Evolutionary conservation across 164 flowering plant genomes (phyloP), one percentile per base, ranked within the genome.

Genomic region (Malania oleifera): DNA sequence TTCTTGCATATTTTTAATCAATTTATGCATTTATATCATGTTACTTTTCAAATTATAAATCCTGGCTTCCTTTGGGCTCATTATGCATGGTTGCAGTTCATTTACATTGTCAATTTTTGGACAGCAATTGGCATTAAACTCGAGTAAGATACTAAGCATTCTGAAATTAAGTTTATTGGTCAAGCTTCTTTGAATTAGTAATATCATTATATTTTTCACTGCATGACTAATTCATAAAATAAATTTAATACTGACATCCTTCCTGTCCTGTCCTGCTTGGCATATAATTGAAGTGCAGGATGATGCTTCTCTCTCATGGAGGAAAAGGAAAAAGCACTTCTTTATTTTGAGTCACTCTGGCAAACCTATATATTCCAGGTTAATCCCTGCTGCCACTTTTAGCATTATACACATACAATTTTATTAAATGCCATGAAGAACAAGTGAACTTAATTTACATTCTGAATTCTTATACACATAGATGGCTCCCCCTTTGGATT

Each of bases 301-400:
- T 75, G 99, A 95, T 80, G 88, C 87, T 56, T 95, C 99, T 24
- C 61, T 82, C 51, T 91, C 99, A 40, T 95, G 99, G 99, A 85
- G 97, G 64, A 89, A 89, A 73, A 85, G 97, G 77, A 95, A 95
- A 77, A 95, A 95, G 64, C 99, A 95, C 67, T 95, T 83, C 60
- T 75, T 95, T 71, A 75, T 95, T 34, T 75, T 91, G 71, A 95
- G 99, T 65, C 53, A 95, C 76, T 89, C 97, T 46, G 99, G 99
- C 13, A 95, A 91, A 69, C 99, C 99, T 19, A 95, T 95, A 72
- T 95, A 86, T 69, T 87, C 99, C 55, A 86, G 99, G 99, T 95
- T 23, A 26, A 56, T 50, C 18, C 40, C 57, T n/a, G 41, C 15
- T 38, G 44, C 52, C 56, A 49, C 37, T 37, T 5, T 19, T 48